phyloP scores from a whole-genome alignment of 1,284 basidiomycete genomes.

The Chondrostereum purpureum region DNA sequence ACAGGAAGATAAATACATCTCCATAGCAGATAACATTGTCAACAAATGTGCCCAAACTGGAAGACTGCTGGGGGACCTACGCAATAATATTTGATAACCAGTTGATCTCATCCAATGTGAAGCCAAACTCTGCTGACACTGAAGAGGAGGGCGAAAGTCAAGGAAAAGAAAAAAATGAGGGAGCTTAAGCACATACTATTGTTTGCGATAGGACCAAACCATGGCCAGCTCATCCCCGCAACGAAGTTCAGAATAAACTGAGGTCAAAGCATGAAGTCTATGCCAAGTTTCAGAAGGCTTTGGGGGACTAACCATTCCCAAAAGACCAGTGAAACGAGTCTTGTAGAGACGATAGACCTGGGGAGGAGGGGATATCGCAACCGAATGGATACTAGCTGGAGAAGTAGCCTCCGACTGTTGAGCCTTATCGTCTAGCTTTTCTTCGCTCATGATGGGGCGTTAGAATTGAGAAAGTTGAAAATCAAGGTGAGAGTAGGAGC shows the following conservation, averaged over 20 bases:
- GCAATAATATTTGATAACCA: conserved; percentile 70
- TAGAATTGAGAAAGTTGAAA: neutral
- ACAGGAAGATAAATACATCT: conserved; percentile 1
- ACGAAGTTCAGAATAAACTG: conserved; percentile 58
- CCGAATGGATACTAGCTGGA: neutral
- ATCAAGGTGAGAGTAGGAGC: no score
- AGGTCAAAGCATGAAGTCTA: neutral
- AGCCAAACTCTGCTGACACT: conserved; percentile 57
- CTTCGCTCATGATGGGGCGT: neutral
- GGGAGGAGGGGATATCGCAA: neutral
- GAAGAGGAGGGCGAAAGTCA: neutral
- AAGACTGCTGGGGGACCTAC: conserved; percentile 26
- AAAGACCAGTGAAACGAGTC: conserved; percentile 55
- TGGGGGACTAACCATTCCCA: conserved; percentile 45
- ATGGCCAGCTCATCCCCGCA: conserved; percentile 57
- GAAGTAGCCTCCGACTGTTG: neutral
- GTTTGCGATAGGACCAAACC: conserved; percentile 74
- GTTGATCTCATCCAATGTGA: conserved; percentile 62
- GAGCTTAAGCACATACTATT: no score
- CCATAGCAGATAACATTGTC: no score
- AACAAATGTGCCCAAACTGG: no score
- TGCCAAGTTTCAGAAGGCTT: neutral
- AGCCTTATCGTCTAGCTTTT: neutral
- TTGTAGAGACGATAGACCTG: conserved; percentile 48
- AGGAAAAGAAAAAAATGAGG: neutral